Evolutionary conservation across 2,329 filamentous ascomycete species (phyloP), one percentile per base, ranked within the genome.

Genomic region (Sarocladium brachiariae): DNA sequence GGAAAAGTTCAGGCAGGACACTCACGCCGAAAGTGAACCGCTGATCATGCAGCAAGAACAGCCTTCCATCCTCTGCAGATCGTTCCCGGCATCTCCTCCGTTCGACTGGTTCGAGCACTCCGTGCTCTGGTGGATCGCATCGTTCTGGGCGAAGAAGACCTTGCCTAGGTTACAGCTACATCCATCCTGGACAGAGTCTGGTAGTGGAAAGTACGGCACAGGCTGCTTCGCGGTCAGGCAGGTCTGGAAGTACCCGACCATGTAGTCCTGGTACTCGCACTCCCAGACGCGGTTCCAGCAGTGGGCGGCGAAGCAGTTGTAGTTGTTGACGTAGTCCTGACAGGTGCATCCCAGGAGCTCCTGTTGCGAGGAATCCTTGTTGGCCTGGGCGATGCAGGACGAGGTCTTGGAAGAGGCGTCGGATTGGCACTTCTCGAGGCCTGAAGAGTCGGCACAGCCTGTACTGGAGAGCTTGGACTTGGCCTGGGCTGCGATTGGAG

Each of bases 231-330:
- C 52, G 16, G 58, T 58, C 21, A 62, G 59, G 52, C 66, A 68
- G 18, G 61, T 49, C 21, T 56, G 50, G 47, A 68, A 58, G 52
- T 67, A 69, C 49, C 63, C 56, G 24, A 65, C 55, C 16, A 67
- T 58, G 55, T 66, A 67, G 33, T 63, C 57, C 54, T 69, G 66
- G 51, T 69, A 69, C 55, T 67, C 64, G 56, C 66, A 69, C 34
- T 65, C 65, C 55, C 63, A 69, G 45, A 67, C 65, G 51, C 63
- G 59, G 52, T 70, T 70, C 67, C 67, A 70, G 57, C 66, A 70
- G 19, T 58, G 56, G 23, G 63, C 55, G 2, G 65, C 61, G 59
- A 68, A 68, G 59, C 66, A 68, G 50, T 69, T 67, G 52, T 64
- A 56, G 37, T 57, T 59, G 21, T 57, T 52, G 25, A 55, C 53